Percentiles rank a stretch among this genome's conserved stretches.
Evolutionary conservation across 1,284 basidiomycete genomes (phyloP).

Genomic region (Cryptococcus sp.): DNA sequence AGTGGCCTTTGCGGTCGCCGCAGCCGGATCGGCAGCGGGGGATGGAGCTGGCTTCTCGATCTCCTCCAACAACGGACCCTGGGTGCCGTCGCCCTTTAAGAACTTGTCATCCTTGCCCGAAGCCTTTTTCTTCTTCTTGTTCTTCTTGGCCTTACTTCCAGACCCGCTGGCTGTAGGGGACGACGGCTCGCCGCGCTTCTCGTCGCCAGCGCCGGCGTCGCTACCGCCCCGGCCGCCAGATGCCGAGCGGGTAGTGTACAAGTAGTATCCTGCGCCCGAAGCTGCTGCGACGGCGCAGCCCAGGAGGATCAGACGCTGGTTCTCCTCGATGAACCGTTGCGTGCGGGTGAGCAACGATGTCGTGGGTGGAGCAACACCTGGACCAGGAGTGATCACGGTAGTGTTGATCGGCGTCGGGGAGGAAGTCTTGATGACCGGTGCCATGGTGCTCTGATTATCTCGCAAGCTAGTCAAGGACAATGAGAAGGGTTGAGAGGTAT

Average conservation of each 20-base stretch:
- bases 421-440: conserved; percentile 13
- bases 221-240: conserved; percentile 3
- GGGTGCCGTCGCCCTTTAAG: conserved; percentile 51
- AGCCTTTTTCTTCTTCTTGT: conserved; percentile 62
- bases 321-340: conserved; percentile 51
- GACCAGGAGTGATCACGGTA: conserved; percentile 4
- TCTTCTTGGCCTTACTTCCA: conserved; percentile 60
- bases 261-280: conserved; percentile 75
- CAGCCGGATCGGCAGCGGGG: conserved; percentile 30
- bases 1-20: conserved; percentile 40
- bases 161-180: conserved; percentile 8
- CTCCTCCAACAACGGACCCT: conserved; percentile 78
- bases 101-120: conserved; percentile 47
- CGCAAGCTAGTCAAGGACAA: no score
- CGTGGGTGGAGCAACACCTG: conserved; percentile 19
- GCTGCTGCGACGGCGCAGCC: conserved; percentile 69
- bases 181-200: conserved; percentile 18
- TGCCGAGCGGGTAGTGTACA: conserved; percentile 45
- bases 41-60: conserved; percentile 51
- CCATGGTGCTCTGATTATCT: conserved; percentile 8
- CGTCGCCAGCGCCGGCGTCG: conserved; percentile 57
- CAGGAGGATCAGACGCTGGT: conserved; percentile 49
- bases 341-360: conserved; percentile 40
- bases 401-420: conserved; percentile 12
- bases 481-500: no score